phyloP scores from a whole-genome alignment of 495 filamentous ascomycete species.

The Aspergillus avenaceus region DNA sequence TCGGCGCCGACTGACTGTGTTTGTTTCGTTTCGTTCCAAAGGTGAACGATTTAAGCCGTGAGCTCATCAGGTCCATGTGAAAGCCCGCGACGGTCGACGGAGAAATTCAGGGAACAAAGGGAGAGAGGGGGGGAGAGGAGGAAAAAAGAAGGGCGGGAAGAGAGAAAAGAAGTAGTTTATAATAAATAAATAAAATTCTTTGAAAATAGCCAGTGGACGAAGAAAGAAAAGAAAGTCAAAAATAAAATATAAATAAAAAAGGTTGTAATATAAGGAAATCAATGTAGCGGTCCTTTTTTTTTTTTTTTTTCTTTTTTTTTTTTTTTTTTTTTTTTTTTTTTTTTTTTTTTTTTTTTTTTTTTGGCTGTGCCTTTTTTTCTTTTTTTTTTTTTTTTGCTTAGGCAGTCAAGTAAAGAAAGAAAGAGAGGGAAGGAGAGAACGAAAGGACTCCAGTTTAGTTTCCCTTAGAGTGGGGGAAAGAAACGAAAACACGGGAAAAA shows the following conservation, averaged over 20 bases:
- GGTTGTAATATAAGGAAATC: not conserved
- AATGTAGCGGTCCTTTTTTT: too few relatives aligned
- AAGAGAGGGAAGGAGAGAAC: too few relatives aligned
- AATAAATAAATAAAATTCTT: not conserved
- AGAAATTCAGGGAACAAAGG: slow-evolving; percentile 7
- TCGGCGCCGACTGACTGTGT: slow-evolving; percentile 18
- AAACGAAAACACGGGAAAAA: not conserved
- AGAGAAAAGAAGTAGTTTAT: not conserved
- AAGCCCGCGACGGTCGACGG: slow-evolving; percentile 15
- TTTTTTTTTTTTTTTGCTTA: too few relatives aligned
- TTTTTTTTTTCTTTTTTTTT: too few relatives aligned
- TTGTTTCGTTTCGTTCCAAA: slow-evolving; percentile 46
- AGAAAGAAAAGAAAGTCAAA: slow-evolving; percentile 3
- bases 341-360: too few relatives aligned
- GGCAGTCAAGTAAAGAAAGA: too few relatives aligned
- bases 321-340: too few relatives aligned
- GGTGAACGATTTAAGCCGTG: slow-evolving; percentile 44
- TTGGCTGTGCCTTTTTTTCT: too few relatives aligned
- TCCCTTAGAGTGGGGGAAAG: not conserved
- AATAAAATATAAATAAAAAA: not conserved
- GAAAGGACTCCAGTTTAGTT: not conserved
- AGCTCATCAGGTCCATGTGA: slow-evolving; percentile 49
- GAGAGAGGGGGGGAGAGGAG: slow-evolving; percentile 7
- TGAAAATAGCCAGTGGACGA: not conserved
- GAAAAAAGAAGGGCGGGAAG: slow-evolving; percentile 11